phyloP scores from a whole-genome alignment of 2,329 filamentous ascomycete species.

The Aspergillus ruber region DNA sequence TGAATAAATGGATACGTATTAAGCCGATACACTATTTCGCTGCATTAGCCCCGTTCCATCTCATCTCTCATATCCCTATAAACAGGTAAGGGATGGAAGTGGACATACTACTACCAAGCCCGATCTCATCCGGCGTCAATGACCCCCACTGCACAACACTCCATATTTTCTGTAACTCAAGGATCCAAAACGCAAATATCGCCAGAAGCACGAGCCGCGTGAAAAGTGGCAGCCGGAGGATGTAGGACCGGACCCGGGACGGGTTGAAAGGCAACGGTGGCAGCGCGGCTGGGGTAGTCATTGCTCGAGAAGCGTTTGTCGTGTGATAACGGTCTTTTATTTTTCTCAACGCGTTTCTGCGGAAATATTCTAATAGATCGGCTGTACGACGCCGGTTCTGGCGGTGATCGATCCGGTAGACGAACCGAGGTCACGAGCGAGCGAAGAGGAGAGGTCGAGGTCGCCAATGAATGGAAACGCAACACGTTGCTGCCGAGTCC shows the following conservation, averaged over 20 bases:
- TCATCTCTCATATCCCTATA: background rate
- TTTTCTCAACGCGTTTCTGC: background rate
- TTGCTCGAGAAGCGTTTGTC: slow-evolving; percentile 10
- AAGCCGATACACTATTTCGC: slow-evolving; percentile 71
- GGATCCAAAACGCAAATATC: slow-evolving; percentile 63
- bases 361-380: too few species aligned
- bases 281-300: slow-evolving; percentile 44
- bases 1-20: slow-evolving; percentile 92
- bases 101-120: slow-evolving; percentile 61
- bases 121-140: slow-evolving; percentile 70
- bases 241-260: slow-evolving; percentile 68
- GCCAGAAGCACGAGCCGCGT: slow-evolving; percentile 64
- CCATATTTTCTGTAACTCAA: slow-evolving; percentile 64
- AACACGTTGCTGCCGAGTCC: too few species aligned
- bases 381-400: too few species aligned
- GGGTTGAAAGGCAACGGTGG: slow-evolving; percentile 60
- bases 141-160: slow-evolving; percentile 70
- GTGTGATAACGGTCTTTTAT: background rate
- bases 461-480: too few species aligned
- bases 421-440: too few species aligned
- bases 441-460: too few species aligned
- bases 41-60: background rate
- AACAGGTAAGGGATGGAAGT: background rate
- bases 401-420: too few species aligned
- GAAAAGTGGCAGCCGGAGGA: slow-evolving; percentile 79